These are phyloP conservation scores for Fusarium chlamydosporum DNA, from an alignment of 2,329 filamentous ascomycete species.

Conservation along the genomic window DNA sequence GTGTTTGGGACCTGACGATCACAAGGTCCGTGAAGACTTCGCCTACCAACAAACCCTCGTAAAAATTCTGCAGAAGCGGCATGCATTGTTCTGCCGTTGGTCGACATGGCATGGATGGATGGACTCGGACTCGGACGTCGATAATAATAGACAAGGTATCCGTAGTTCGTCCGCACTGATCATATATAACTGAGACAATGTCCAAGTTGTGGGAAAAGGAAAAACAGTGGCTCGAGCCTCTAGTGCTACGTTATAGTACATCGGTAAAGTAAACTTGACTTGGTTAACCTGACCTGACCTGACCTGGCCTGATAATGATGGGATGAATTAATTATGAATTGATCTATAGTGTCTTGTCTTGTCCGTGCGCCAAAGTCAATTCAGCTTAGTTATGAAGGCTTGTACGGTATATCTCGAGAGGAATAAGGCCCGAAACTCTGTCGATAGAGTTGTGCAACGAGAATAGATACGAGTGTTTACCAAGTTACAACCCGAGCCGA, in stretches of 20 bases:
- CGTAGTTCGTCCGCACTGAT: slow-evolving; percentile 7
- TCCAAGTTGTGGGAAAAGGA: slow-evolving; percentile 3
- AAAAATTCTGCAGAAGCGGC: slow-evolving; percentile 4
- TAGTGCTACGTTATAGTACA: background rate
- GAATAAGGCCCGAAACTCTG: background rate
- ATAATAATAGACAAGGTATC: background rate
- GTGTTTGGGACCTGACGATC: slow-evolving; percentile 32
- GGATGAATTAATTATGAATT: slow-evolving; percentile 7
- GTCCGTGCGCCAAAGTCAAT: slow-evolving; percentile 5
- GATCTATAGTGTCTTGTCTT: background rate
- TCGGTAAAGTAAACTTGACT: background rate
- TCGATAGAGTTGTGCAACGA: slow-evolving; percentile 7
- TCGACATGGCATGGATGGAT: background rate
- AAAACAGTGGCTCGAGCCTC: slow-evolving; percentile 9
- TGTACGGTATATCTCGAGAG: background rate
- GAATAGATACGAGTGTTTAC: background rate
- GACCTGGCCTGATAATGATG: background rate
- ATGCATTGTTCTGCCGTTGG: background rate
- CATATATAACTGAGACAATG: slow-evolving; percentile 8
- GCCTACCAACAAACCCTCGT: background rate
- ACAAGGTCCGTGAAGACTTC: slow-evolving; percentile 5
- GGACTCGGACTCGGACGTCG: slow-evolving; percentile 3
- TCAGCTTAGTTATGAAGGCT: background rate
- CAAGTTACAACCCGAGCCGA: background rate
- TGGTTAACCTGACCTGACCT: background rate